Evolutionary conservation across 2,329 filamentous ascomycete genomes (phyloP).

Genomic region (Fusarium sp.): DNA sequence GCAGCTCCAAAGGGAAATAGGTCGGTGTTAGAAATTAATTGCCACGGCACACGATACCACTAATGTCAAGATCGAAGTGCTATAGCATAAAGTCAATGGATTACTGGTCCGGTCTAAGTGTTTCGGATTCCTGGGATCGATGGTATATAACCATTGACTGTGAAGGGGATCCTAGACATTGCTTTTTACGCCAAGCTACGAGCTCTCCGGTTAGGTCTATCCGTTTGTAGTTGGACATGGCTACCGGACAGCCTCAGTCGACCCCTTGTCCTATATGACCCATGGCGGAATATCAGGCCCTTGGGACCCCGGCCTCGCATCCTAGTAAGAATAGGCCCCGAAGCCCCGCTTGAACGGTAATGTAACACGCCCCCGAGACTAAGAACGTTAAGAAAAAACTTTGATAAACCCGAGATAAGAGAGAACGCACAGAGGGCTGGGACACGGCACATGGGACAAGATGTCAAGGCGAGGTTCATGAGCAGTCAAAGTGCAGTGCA

Average conservation of each 20-base stretch:
- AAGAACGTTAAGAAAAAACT: slow-evolving; percentile 43
- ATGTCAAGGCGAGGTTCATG: slow-evolving; percentile 33
- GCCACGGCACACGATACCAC: slow-evolving; percentile 36
- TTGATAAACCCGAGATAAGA: slow-evolving; percentile 40
- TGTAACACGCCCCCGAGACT: slow-evolving; percentile 28
- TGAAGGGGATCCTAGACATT: slow-evolving; percentile 44
- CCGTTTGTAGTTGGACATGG: slow-evolving; percentile 37
- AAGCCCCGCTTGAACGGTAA: slow-evolving; percentile 31
- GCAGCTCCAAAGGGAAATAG: slow-evolving; percentile 39
- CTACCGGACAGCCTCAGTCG: slow-evolving; percentile 34
- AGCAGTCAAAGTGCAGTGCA: slow-evolving; percentile 3
- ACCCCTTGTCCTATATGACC: slow-evolving; percentile 39
- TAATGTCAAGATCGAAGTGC: slow-evolving; percentile 36
- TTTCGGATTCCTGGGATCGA: slow-evolving; percentile 46
- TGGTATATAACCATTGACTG: slow-evolving; percentile 45
- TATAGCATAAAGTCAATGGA: slow-evolving; percentile 41
- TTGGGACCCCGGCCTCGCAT: slow-evolving; percentile 22
- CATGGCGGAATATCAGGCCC: slow-evolving; percentile 33
- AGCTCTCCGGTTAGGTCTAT: slow-evolving; percentile 35
- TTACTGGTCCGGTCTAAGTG: slow-evolving; percentile 40
- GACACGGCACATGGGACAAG: slow-evolving; percentile 12
- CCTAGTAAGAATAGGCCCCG: slow-evolving; percentile 16
- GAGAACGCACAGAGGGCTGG: slow-evolving; percentile 24
- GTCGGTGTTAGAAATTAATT: slow-evolving; percentile 44
- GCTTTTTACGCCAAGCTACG: slow-evolving; percentile 39